Conservation (phyloP, 768 basidiomycete genomes). For the Podaxis carcinomalis region DNA sequence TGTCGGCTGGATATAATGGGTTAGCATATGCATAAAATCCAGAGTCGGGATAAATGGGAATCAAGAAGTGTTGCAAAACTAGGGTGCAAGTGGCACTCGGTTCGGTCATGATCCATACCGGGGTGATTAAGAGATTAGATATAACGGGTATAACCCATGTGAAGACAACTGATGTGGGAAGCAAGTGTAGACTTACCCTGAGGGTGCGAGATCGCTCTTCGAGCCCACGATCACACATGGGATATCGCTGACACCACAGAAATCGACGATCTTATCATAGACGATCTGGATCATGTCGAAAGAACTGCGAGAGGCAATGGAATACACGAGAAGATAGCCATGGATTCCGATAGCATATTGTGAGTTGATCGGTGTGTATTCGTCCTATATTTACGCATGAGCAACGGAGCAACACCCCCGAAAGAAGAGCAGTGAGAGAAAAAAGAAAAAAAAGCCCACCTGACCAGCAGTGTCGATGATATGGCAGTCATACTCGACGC, state of each 20-base stretch:
- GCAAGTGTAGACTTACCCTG: constrained; percentile 41
- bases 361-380: constrained; percentile 89
- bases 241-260: constrained; percentile 79
- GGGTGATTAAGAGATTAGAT: constrained; percentile 14
- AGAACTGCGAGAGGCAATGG: constrained; percentile 81
- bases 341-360: constrained; percentile 97
- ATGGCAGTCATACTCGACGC: constrained; percentile 91
- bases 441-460: constrained; percentile 41
- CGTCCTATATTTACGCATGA: constrained; percentile 56
- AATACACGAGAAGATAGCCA: constrained; percentile 95
- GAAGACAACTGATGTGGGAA: constrained; percentile 9
- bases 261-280: constrained; percentile 94
- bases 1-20: constrained; percentile 45
- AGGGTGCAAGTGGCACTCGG: constrained; percentile 16
- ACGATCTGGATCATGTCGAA: constrained; percentile 96
- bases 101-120: too few relatives aligned
- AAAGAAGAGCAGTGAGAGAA: not conserved
- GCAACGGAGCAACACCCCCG: not conserved
- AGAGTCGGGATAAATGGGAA: too few relatives aligned
- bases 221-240: constrained; percentile 95
- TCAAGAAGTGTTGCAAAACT: constrained; percentile 21
- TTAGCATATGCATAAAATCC: constrained; percentile 14
- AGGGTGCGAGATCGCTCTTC: constrained; percentile 76
- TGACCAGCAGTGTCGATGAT: constrained; percentile 98
- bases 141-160: not conserved